Evolutionary conservation across 2,329 filamentous ascomycete genomes (phyloP), one percentile per base, ranked within the genome.

Genomic region (Dryadomyces sulphureus): DNA sequence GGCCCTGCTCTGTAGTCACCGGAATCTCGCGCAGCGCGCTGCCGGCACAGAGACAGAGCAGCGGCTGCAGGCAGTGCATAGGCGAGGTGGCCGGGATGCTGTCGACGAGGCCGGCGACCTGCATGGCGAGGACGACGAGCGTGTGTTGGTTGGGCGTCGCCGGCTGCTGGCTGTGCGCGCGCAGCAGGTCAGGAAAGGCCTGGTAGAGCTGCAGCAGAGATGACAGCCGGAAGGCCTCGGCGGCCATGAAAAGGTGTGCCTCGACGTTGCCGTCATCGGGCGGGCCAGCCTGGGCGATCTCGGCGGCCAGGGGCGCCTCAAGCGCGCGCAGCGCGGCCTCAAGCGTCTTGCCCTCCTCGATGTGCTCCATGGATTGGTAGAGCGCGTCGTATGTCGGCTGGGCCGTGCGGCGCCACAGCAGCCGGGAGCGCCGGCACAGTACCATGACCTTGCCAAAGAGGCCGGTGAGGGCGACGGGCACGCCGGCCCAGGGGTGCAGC

Each of bases 141-240:
- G n/a, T n/a, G n/a, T n/a, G n/a, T n/a, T n/a, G n/a, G n/a, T n/a
- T n/a, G n/a, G n/a, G n/a, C n/a, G n/a, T 14, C 27, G 24, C 5
- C 14, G 9, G 17, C 9, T 32, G 14, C 17, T 17, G 21, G 5
- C n/a, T 7, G 27, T 43, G 19, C 2, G 20, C 5, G 17, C 11
- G 32, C 11, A 48, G 24, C 7, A 56, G 47, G n/a, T 56, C 53
- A 1, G 54, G 53, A n/a, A 56, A 56, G 1, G 62, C 64, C 41
- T 64, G 58, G 50, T 66, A 65, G 1, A 66, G 58, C 32, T 65
- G 63, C 3, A 65, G 52, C 16, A 66, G 48, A 0, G 63, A 59
- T 0, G 59, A 57, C 0, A 66, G 52, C 1, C 60, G 57, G 35
- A 64, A 65, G 0, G 62, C 62, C 39, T 66, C 63, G 2, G 61